Base-by-base conservation (phyloP, 768 basidiomycete genomes). In the Hericium alpestre region DNA sequence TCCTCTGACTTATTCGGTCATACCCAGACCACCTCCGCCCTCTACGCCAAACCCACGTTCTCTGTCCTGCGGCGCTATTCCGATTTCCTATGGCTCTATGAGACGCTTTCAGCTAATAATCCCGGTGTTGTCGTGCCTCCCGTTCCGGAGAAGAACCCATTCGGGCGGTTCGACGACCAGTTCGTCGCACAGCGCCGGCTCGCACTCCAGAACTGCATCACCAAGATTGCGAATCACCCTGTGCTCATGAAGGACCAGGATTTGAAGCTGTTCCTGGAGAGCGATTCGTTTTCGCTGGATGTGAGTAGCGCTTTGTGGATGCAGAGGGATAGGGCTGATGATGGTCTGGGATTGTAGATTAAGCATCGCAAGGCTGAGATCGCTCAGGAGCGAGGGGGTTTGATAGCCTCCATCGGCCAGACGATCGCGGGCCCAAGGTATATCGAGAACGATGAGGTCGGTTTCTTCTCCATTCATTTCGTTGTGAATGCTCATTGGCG, bases 121-220 rank as follows among this genome's bases (percentile, higher is more conserved):
- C 94, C 95, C 3, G 96, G 96, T 9, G 93, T 98, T 2, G 87
- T 98, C 40, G 93, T 99, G 0, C 96, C 96, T 8, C 95, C 95
- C 0, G 90, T 88, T 5, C 96, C 96, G 0, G 96, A 95, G 69
- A 99, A 99, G 76, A 91, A 87, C 59, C 74, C 91, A 0, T 90
- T 96, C 63, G 93, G 91, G 6, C 83, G 96, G 16, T 99, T 99
- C 70, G 90, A 93, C 63, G 85, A 93, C 52, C 81, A 86, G 27
- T 98, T 99, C 64, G 84, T 99, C 39, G 84, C 87, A 58, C 90
- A 92, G 61, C 81, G 96, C 2, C 78, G 95, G 22, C 66, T 80
- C 20, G 93, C 84, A 0, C 76, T 99, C 15, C 89, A 97, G 66
- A 86, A 88, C 65, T 96, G 93, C 65, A 82, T 98, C 49, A 84